Percentiles rank a stretch among this genome's conserved stretches.
Evolutionary conservation across 495 filamentous ascomycete species (phyloP).

Genomic region (Tetracladium setigerum): DNA sequence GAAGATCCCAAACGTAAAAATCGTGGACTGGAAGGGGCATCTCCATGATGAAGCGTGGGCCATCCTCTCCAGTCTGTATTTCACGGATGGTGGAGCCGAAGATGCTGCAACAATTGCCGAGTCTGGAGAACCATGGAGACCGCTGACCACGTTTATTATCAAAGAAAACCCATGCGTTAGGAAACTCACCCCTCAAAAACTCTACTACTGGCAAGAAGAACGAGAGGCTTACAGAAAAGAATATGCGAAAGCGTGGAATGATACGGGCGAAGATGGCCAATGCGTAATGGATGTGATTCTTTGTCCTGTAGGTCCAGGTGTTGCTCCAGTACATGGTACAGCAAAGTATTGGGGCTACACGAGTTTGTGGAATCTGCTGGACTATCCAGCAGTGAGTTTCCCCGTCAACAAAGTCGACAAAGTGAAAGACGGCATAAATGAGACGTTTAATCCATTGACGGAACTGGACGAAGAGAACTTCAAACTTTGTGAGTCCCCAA

Average conservation of each 20-base stretch:
- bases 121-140: constrained; percentile 46
- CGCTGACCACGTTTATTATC: constrained; percentile 50
- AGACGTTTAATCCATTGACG: constrained; percentile 4
- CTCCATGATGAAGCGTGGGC: constrained; percentile 35
- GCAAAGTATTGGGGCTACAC: constrained; percentile 58
- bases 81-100: constrained; percentile 42
- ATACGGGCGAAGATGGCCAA: constrained; percentile 9
- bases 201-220: constrained; percentile 18
- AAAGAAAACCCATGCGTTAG: constrained; percentile 39
- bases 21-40: constrained; percentile 22
- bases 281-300: constrained; percentile 49
- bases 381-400: constrained; percentile 49
- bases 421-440: constrained; percentile 21
- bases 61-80: constrained; percentile 44
- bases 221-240: constrained; percentile 18
- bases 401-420: constrained; percentile 41
- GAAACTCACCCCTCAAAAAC: constrained; percentile 21
- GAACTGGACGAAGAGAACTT: constrained; percentile 10
- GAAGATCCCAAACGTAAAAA: constrained; percentile 30
- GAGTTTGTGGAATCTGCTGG: constrained; percentile 55
- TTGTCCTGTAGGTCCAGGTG: constrained; percentile 46
- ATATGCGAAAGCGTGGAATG: constrained; percentile 25
- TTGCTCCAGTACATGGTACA: constrained; percentile 45
- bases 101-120: constrained; percentile 35
- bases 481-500: constrained; percentile 7